Base-by-base conservation (phyloP, 2,329 filamentous ascomycete genomes). In the Talaromyces rugulosus region DNA sequence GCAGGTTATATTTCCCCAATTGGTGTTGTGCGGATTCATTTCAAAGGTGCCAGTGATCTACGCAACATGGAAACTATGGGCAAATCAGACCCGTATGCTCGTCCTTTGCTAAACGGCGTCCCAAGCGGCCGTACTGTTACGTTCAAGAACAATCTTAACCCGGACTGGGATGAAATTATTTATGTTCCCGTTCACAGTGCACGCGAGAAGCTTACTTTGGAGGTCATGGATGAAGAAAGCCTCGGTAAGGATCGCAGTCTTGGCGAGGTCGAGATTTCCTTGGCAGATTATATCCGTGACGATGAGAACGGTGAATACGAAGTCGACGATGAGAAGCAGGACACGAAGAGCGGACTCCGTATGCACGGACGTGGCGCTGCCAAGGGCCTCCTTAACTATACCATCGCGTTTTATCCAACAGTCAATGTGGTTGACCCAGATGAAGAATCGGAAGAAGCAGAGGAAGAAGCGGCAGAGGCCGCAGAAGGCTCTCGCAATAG, bases 171-270 rank as follows among this genome's bases (percentile, higher is more conserved):
- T 70, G 95, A 99, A 77, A 88, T 99, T 28, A 85, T 97, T 27
- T 99, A 99, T 72, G 84, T 99, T 0, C 94, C 96, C 1, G 85
- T 99, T 62, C 94, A 97, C 74, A 92, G 89, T 6, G 70, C 85
- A 14, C 89, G 91, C 34, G 95, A 99, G 74, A 92, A 90, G 71
- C 81, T 99, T 33, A 87, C 88, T 0, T 79, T 99, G 18, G 95
- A 99, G 75, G 92, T 98, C 66, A 96, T 99, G 94, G 95, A 99
- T 70, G 87, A 95, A 64, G 95, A 99, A 77, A 93, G 88, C 68
- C 83, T 98, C 71, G 91, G 91, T 69, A 95, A 92, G 73, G 95
- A 99, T 75, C 89, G 95, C 61, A 90, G 90, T 50, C 83, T 99
- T 36, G 95, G 95, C 58, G 83, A 89, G 60, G 79, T 95, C 18